Conservation (phyloP, 2,329 filamentous ascomycete species). For the Botrytis aclada region DNA sequence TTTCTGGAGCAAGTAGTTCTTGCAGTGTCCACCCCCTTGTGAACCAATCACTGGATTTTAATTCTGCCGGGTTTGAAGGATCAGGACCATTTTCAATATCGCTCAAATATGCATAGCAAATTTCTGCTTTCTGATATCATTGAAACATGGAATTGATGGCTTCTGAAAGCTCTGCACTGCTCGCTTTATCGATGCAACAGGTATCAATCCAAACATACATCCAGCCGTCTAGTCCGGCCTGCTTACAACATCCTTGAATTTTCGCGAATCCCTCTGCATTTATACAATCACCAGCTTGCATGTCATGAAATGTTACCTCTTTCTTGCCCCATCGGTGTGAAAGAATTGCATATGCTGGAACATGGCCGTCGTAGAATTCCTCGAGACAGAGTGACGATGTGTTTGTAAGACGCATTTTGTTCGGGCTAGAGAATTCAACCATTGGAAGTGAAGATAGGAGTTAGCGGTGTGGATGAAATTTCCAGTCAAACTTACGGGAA, state of each 20-base stretch:
- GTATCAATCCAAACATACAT: background rate
- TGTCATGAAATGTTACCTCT: slow-evolving; percentile 38
- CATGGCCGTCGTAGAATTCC: background rate
- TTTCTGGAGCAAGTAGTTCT: background rate
- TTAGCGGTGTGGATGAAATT: background rate
- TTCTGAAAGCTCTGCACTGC: background rate
- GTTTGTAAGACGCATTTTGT: background rate
- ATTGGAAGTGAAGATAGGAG: background rate
- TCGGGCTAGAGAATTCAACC: background rate
- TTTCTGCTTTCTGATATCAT: background rate
- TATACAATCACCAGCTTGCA: background rate
- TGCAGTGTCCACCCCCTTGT: background rate
- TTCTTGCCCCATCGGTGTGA: slow-evolving; percentile 41
- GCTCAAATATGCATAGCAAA: background rate
- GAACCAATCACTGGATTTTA: background rate
- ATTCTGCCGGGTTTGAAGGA: background rate
- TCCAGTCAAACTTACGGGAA: background rate
- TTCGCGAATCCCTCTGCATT: background rate
- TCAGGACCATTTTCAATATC: background rate
- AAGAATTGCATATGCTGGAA: slow-evolving; percentile 38
- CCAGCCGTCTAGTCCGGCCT: background rate
- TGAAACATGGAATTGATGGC: background rate
- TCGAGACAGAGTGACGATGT: background rate
- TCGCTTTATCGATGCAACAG: background rate
- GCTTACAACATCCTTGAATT: background rate